These are phyloP conservation scores for Aspergillus clavatus DNA, from an alignment of 2,329 filamentous ascomycete species.

Conservation along the genomic window DNA sequence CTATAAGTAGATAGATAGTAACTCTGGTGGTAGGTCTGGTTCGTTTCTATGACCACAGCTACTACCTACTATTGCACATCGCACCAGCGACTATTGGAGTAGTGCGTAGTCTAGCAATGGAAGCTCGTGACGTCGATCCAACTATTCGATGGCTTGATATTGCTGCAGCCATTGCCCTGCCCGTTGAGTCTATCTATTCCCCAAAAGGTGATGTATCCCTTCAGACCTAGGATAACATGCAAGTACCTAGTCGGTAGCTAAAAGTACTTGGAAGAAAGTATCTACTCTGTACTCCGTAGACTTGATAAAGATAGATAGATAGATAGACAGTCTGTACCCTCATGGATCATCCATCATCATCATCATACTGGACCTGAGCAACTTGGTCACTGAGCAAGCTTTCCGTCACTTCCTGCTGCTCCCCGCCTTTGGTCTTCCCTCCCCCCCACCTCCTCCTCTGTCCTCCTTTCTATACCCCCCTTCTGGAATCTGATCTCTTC, in stretches of 20 bases:
- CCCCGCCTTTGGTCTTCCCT: constrained; percentile 10
- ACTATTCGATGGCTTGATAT: not conserved
- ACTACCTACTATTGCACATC: constrained; percentile 10
- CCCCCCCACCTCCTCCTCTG: constrained; percentile 1
- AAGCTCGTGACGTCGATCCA: constrained; percentile 17
- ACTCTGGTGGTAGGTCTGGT: too few relatives aligned
- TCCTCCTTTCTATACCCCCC: constrained; percentile 2
- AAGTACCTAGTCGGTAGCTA: too few relatives aligned
- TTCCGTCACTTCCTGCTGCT: constrained; percentile 8
- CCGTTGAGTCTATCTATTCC: not conserved
- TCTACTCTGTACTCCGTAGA: too few relatives aligned
- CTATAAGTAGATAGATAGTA: too few relatives aligned
- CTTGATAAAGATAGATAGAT: too few relatives aligned
- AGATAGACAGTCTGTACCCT: too few relatives aligned
- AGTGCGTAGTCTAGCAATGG: constrained; percentile 9
- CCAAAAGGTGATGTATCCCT: too few relatives aligned
- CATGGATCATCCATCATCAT: not conserved
- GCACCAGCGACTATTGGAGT: constrained; percentile 16
- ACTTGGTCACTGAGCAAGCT: constrained; percentile 5
- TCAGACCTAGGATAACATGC: too few relatives aligned
- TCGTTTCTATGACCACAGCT: too few relatives aligned
- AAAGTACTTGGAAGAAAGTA: too few relatives aligned
- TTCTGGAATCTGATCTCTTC: too few relatives aligned
- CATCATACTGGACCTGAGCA: not conserved
- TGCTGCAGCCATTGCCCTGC: not conserved